Percentiles rank a stretch among this genome's conserved stretches.
Conservation (phyloP, 768 basidiomycete species). For the Tylopilus cervinicoccineus region DNA sequence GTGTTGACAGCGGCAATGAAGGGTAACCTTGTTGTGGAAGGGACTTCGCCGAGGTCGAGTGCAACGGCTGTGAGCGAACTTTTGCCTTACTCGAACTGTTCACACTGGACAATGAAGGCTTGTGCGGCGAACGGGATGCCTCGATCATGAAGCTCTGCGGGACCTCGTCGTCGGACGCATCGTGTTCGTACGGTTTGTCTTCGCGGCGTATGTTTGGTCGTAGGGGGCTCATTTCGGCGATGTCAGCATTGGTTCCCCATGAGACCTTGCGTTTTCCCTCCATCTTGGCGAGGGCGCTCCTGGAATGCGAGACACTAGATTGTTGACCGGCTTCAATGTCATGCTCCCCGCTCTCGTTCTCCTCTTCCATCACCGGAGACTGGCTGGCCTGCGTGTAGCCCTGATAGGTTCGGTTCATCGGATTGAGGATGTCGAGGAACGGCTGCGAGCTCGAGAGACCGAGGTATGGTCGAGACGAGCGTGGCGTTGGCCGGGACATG, state of each 20-base stretch:
- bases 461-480: slow-evolving; percentile 16
- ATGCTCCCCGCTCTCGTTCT: slow-evolving; percentile 42
- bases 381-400: slow-evolving; percentile 76
- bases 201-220: slow-evolving; percentile 71
- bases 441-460: slow-evolving; percentile 60
- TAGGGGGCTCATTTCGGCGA: slow-evolving; percentile 53
- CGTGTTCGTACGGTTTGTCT: slow-evolving; percentile 54
- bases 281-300: slow-evolving; percentile 30
- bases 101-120: slow-evolving; percentile 28
- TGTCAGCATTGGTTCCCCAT: slow-evolving; percentile 52
- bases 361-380: slow-evolving; percentile 72
- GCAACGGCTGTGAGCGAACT: slow-evolving; percentile 46
- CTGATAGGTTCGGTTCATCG: slow-evolving; percentile 67
- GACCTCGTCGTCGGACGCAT: slow-evolving; percentile 78
- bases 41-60: slow-evolving; percentile 45
- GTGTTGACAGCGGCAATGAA: slow-evolving; percentile 43
- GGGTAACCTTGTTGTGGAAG: slow-evolving; percentile 36
- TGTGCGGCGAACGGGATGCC: slow-evolving; percentile 44
- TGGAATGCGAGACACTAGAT: slow-evolving; percentile 29
- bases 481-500: slow-evolving; percentile 17
- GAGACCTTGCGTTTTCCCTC: slow-evolving; percentile 51
- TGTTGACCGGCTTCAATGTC: slow-evolving; percentile 61
- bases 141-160: slow-evolving; percentile 87
- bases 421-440: slow-evolving; percentile 80
- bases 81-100: slow-evolving; percentile 33